Percentiles rank a stretch among this genome's conserved stretches.
Evolutionary conservation across 1,139 yeast species (phyloP).

Genomic region (Scheffersomyces parashehatae): DNA sequence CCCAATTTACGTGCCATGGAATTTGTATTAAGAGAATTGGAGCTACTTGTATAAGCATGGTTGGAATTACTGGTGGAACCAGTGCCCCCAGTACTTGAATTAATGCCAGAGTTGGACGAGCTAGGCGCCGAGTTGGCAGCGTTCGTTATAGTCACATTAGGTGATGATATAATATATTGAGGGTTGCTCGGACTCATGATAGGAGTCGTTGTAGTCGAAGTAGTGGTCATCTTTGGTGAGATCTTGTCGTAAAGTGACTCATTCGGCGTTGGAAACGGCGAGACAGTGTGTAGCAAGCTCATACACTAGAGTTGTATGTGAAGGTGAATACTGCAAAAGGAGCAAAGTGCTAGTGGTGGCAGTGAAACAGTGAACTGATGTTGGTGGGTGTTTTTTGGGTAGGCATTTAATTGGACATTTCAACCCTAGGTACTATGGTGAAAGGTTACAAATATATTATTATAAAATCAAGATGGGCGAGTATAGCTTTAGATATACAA

Average conservation of each 20-base stretch:
- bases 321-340: too few species aligned
- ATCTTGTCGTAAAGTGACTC: conserved; percentile 9
- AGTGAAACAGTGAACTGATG: too few species aligned
- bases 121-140: neutral
- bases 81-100: neutral
- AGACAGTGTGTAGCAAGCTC: conserved; percentile 1
- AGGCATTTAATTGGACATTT: too few species aligned
- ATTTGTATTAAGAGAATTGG: neutral
- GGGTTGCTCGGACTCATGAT: neutral
- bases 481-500: too few species aligned
- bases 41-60: neutral
- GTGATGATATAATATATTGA: neutral
- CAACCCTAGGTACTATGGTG: too few species aligned
- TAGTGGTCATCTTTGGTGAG: conserved; percentile 11
- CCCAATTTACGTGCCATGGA: conserved; percentile 1
- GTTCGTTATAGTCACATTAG: neutral
- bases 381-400: too few species aligned
- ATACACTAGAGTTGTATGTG: neutral
- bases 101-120: neutral
- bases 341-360: too few species aligned
- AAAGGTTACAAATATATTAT: too few species aligned
- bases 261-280: conserved; percentile 13
- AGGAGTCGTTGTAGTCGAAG: neutral
- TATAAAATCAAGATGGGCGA: too few species aligned
- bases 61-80: neutral